Conservation (phyloP, 139 green algal genomes). For the Astrephomene gubernaculifera region DNA sequence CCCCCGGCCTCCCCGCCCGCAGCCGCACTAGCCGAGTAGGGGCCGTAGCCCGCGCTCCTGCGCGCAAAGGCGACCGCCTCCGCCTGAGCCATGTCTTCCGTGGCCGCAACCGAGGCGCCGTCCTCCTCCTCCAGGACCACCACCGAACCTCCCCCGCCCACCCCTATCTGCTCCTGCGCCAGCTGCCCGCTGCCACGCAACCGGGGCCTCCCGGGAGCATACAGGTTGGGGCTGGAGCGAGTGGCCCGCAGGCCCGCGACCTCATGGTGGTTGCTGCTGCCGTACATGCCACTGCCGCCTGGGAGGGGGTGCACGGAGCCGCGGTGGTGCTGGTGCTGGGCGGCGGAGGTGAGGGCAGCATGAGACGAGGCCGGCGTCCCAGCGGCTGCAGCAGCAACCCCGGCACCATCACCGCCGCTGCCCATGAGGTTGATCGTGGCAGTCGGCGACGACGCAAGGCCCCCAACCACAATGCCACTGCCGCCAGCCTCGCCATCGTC, state of each 20-base stretch:
- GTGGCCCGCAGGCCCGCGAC: not conserved
- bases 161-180: not conserved
- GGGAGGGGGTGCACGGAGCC: no score
- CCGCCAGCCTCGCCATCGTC: not conserved
- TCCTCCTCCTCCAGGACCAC: not conserved
- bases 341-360: no score
- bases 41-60: not conserved
- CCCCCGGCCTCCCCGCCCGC: not conserved
- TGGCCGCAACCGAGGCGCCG: not conserved
- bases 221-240: conserved; percentile 6
- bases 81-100: no score
- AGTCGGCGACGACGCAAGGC: no score
- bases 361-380: no score
- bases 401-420: not conserved
- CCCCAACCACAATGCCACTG: no score
- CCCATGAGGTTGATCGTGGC: no score
- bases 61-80: conserved; percentile 9
- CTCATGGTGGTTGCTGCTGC: no score
- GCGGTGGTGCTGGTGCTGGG: no score
- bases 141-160: not conserved
- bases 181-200: not conserved
- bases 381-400: not conserved
- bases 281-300: no score
- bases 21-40: not conserved
- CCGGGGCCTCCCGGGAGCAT: not conserved